Base-by-base conservation (phyloP, 1,284 basidiomycete species). In the Sporisorium scitamineum region DNA sequence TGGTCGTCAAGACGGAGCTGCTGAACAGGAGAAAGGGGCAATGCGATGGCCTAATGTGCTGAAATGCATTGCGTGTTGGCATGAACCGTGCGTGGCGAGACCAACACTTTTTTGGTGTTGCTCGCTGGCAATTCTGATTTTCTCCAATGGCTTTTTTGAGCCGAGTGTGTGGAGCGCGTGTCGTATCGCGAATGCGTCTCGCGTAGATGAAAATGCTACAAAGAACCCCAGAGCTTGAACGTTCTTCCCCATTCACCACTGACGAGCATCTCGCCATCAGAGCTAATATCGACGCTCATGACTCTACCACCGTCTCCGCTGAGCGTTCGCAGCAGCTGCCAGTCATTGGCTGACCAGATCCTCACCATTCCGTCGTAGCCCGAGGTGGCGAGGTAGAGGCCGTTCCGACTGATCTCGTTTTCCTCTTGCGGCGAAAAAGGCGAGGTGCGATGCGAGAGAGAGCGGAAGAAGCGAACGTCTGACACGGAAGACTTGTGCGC, bases 281-380 rank as follows among this genome's bases (percentile, higher is more conserved):
- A 56, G 54, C 69, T 78, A 26, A 98, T 88, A 85, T 99, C 97
- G 32, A 96, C 94, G 37, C 93, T 94, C 97, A 99, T 99, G 66
- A 98, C 95, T 86, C 98, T 98, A 37, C 95, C 95, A 7, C 93
- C 92, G 84, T 98, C 96, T 16, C 94, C 95, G 34, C 93, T 91
- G 69, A 99, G 88, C 52, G 93, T 93, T 70, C 92, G 89, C 51
- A 97, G 88, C 37, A 96, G 88, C 81, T 94, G 94, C 96, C 97
- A 99, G 84, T 99, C 97, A 85, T 99, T 97, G 27, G 96, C 94
- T 76, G 92, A 94, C 97, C 97, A 99, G 51, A 99, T 84, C 84
- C 97, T 94, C 76, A 99, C 94, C 65, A 93, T 90, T 1, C 94
- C 94, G 85, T 99, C 97, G 86, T 98, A 99, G 1, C 96, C 96